Evolutionary conservation across 257 asterid genomes (phyloP), one percentile per base, ranked within the genome.

Genomic region (Plantago major): DNA sequence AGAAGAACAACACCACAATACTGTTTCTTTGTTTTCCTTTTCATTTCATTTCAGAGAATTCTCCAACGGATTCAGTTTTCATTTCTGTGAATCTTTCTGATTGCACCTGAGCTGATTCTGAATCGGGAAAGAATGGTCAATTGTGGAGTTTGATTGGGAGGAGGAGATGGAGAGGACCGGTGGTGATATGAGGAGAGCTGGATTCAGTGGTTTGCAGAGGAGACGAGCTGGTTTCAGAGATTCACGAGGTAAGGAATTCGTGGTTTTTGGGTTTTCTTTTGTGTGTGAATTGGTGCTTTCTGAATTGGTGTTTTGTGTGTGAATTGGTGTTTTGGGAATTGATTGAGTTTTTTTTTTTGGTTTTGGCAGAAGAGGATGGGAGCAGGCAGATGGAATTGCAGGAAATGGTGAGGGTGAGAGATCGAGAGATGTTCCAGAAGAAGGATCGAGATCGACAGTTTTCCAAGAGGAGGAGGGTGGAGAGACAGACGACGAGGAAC

Each of bases 371-470:
- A 55, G 72, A 73, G 37, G 82, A 74, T 46, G 40, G 40, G 6
- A 33, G 6, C 40, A 67, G 51, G 16, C 74, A 66, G 67, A 56
- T 71, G 79, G 79, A 81, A 47, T 71, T 73, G 77, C 76, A 68
- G 72, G 82, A 71, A 15, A 74, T 71, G 9, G 71, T 62, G 76
- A 76, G 81, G 78, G 69, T 67, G 42, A 73, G 82, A 73, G 87
- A 78, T 73, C 82, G 81, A 66, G 85, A 74, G 62, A 73, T 61
- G 69, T 62, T 64, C 30, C 65, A 42, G 66, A 74, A 67, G 62
- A 71, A 65, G 78, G 82, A 79, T 28, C 43, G 62, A 64, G 79
- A 67, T 61, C 78, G 79, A 63, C 81, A 74, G 65, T 51, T 69
- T 53, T 18, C 69, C 22, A 85, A 82, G 78, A 79, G 84, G 18